phyloP scores from a whole-genome alignment of 1,284 basidiomycete species.

The Megacollybia platyphylla region DNA sequence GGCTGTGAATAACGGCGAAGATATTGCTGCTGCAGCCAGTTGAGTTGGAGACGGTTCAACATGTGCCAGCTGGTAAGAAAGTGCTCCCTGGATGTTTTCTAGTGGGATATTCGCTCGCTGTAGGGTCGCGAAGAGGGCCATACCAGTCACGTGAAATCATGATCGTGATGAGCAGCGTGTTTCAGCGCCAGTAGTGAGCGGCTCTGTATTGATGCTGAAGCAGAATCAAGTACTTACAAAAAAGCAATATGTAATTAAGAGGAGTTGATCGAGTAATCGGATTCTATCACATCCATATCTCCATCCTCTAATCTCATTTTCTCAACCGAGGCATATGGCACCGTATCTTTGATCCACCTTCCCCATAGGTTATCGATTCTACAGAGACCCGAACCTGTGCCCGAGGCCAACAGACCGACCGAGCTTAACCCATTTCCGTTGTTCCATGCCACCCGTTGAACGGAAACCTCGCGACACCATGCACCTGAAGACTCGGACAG shows the following conservation, averaged over 20 bases:
- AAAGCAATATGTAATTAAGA: background rate
- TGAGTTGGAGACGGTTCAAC: slow-evolving; percentile 44
- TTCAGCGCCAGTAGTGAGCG: no score
- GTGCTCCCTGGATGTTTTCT: slow-evolving; percentile 40
- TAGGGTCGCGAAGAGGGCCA: no score
- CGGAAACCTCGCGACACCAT: slow-evolving; percentile 66
- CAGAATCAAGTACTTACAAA: no score
- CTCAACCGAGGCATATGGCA: slow-evolving; percentile 46
- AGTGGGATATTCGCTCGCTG: slow-evolving; percentile 15
- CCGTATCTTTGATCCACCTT: slow-evolving; percentile 44
- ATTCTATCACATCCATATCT: slow-evolving; percentile 3
- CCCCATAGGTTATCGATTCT: slow-evolving; percentile 71
- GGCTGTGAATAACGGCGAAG: slow-evolving; percentile 41
- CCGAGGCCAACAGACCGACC: slow-evolving; percentile 62
- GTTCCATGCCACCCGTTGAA: slow-evolving; percentile 76
- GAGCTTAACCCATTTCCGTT: slow-evolving; percentile 52
- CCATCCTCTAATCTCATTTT: slow-evolving; percentile 8
- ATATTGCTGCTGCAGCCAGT: slow-evolving; percentile 51
- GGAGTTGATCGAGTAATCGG: background rate
- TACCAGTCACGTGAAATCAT: no score
- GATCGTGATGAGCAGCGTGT: no score
- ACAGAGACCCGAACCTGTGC: slow-evolving; percentile 74
- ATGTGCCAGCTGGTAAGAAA: slow-evolving; percentile 51
- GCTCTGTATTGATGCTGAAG: no score
- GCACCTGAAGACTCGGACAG: slow-evolving; percentile 36